Percentiles rank a stretch among this genome's conserved stretches.
Conservation (phyloP, 805 yeast species). For the Suhomyces pyralidae region DNA sequence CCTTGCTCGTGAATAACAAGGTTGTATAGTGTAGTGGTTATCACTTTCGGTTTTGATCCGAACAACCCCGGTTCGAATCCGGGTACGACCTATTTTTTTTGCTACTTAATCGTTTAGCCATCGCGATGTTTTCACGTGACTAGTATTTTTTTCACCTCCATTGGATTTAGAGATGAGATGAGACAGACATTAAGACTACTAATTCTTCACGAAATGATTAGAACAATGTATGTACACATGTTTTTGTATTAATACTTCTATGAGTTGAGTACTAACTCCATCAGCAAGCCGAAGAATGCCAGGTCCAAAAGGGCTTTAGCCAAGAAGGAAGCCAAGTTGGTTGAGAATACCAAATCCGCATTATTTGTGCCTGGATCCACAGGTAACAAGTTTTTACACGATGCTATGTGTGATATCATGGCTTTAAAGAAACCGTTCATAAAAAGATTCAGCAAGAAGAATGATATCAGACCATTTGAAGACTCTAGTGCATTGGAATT, state of each 20-base stretch:
- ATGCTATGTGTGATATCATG: slow-evolving; percentile 82
- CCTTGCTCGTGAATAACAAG: slow-evolving; percentile 5
- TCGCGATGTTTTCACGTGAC: slow-evolving; percentile 1
- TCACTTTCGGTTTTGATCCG: slow-evolving; percentile 82
- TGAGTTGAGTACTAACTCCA: slow-evolving; percentile 12
- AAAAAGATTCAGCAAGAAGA: slow-evolving; percentile 84
- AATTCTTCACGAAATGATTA: slow-evolving; percentile 25
- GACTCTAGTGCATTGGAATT: slow-evolving; percentile 83
- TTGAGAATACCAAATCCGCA: slow-evolving; percentile 87
- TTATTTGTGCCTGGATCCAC: slow-evolving; percentile 89
- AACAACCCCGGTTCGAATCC: slow-evolving; percentile 83
- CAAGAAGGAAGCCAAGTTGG: slow-evolving; percentile 80
- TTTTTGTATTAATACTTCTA: neutral
- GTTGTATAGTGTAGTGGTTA: slow-evolving; percentile 75
- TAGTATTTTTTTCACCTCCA: neutral
- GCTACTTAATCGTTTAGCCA: neutral
- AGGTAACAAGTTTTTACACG: slow-evolving; percentile 75
- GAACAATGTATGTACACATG: slow-evolving; percentile 31
- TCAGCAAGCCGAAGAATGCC: slow-evolving; percentile 84
- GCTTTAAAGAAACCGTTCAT: slow-evolving; percentile 88
- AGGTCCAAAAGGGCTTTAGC: slow-evolving; percentile 94
- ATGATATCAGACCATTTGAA: slow-evolving; percentile 89
- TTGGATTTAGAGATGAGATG: slow-evolving; percentile 3
- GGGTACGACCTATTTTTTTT: slow-evolving; percentile 59
- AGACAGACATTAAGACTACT: neutral